Conservation (phyloP, 176 grass and related monocot genomes). For the Themeda triandra region DNA sequence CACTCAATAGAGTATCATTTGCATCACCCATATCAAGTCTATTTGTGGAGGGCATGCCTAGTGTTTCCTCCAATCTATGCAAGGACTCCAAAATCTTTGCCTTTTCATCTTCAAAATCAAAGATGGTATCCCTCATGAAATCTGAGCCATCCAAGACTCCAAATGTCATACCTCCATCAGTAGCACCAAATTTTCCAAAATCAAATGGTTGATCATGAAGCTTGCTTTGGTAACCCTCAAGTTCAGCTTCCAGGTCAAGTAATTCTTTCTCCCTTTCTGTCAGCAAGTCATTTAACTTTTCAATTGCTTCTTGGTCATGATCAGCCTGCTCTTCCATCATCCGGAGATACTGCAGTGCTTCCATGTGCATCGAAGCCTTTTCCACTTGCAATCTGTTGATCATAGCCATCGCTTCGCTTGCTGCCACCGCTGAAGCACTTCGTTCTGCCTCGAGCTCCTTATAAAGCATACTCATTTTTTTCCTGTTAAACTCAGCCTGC, state of each 20-base stretch:
- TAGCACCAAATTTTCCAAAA: conserved; percentile 16
- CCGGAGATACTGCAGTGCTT: conserved; percentile 88
- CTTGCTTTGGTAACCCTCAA: conserved; percentile 36
- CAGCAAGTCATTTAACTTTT: conserved; percentile 79
- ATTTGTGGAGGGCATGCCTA: conserved; percentile 35
- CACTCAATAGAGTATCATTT: neutral
- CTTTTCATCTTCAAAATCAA: conserved; percentile 70
- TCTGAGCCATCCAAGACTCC: conserved; percentile 16
- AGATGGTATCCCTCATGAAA: conserved; percentile 45
- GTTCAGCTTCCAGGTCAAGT: conserved; percentile 73
- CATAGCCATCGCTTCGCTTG: conserved; percentile 93
- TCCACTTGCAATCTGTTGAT: conserved; percentile 96
- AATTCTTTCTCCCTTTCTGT: conserved; percentile 92
- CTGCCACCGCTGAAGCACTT: conserved; percentile 81
- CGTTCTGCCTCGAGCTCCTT: conserved; percentile 90
- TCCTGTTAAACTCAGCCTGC: conserved; percentile 55
- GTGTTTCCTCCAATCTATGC: conserved; percentile 58
- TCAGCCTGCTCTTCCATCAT: conserved; percentile 98
- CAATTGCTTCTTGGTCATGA: conserved; percentile 87
- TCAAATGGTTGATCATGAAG: conserved; percentile 27
- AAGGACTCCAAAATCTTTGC: conserved; percentile 62
- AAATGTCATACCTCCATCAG: conserved; percentile 21
- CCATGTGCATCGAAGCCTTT: conserved; percentile 90
- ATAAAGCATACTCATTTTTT: conserved; percentile 59
- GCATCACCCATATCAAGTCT: conserved; percentile 20